Evolutionary conservation across 2,329 filamentous ascomycete genomes (phyloP).

Genomic region (Pyrenophora tritici-repentis): DNA sequence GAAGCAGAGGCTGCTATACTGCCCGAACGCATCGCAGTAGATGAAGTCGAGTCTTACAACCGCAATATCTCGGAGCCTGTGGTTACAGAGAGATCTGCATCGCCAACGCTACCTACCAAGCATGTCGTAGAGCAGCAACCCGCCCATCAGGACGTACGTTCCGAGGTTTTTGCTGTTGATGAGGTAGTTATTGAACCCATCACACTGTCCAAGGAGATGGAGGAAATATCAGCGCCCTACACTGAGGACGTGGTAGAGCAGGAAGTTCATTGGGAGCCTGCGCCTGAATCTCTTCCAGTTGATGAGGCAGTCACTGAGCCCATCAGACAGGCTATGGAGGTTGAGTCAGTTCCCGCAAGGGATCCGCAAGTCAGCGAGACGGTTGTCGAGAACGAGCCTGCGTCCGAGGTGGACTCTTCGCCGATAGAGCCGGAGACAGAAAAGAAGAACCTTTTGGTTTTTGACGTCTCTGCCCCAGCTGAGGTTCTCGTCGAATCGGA

Average conservation of each 20-base stretch:
- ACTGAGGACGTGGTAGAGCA: too few species aligned
- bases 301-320: too few species aligned
- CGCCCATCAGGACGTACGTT: background rate
- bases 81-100: background rate
- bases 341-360: background rate
- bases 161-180: background rate
- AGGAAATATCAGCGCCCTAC: background rate
- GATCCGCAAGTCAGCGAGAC: conserved; percentile 8
- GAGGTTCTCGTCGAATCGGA: conserved; percentile 3
- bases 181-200: background rate
- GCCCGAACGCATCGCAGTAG: background rate
- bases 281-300: too few species aligned
- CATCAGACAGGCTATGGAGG: too few species aligned
- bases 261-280: too few species aligned
- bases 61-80: background rate
- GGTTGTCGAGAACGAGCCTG: conserved; percentile 11
- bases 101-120: background rate
- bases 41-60: background rate
- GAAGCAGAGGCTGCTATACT: background rate
- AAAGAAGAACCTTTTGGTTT: conserved; percentile 30
- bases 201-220: conserved; percentile 5
- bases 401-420: conserved; percentile 19
- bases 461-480: conserved; percentile 16
- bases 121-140: background rate
- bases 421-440: conserved; percentile 35